phyloP scores from a whole-genome alignment of 2,329 filamentous ascomycete species.

The Diaporthe sp. region DNA sequence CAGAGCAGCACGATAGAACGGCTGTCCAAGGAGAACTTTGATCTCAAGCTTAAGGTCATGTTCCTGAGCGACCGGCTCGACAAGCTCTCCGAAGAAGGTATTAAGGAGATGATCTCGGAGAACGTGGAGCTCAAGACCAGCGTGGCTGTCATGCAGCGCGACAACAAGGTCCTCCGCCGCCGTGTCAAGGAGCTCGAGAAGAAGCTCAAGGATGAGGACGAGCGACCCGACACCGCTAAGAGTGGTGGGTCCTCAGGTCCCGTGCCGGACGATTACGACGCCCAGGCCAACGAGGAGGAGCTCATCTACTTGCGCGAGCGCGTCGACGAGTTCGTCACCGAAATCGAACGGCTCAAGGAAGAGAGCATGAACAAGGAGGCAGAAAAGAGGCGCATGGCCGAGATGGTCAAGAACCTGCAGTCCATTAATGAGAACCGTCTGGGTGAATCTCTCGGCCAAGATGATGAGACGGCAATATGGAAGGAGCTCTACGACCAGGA shows the following conservation, averaged over 20 bases:
- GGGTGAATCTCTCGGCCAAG: conserved; percentile 44
- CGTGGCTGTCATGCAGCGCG: conserved; percentile 88
- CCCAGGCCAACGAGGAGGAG: conserved; percentile 83
- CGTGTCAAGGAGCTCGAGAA: conserved; percentile 90
- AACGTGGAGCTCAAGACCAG: conserved; percentile 96
- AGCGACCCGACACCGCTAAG: conserved; percentile 71
- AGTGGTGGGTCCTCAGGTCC: conserved; percentile 70
- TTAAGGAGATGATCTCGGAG: conserved; percentile 98
- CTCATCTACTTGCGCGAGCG: conserved; percentile 87
- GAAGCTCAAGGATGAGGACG: conserved; percentile 77
- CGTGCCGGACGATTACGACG: conserved; percentile 68
- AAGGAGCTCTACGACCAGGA: conserved; percentile 82
- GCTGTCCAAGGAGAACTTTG: conserved; percentile 97
- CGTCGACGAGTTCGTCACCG: conserved; percentile 85
- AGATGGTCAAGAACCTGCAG: conserved; percentile 77
- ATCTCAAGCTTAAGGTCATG: conserved; percentile 96
- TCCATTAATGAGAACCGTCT: conserved; percentile 67
- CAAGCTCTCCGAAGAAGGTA: conserved; percentile 93
- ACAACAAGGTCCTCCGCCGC: conserved; percentile 86
- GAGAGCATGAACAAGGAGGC: conserved; percentile 85
- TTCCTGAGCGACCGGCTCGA: conserved; percentile 95
- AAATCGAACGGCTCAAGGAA: conserved; percentile 85
- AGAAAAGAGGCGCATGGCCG: conserved; percentile 88
- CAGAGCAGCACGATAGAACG: conserved; percentile 98
- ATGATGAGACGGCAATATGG: conserved; percentile 61